Evolutionary conservation across 1,284 basidiomycete species (phyloP), one percentile per base, ranked within the genome.

Genomic region (Erythrobasidium hasegawianum): DNA sequence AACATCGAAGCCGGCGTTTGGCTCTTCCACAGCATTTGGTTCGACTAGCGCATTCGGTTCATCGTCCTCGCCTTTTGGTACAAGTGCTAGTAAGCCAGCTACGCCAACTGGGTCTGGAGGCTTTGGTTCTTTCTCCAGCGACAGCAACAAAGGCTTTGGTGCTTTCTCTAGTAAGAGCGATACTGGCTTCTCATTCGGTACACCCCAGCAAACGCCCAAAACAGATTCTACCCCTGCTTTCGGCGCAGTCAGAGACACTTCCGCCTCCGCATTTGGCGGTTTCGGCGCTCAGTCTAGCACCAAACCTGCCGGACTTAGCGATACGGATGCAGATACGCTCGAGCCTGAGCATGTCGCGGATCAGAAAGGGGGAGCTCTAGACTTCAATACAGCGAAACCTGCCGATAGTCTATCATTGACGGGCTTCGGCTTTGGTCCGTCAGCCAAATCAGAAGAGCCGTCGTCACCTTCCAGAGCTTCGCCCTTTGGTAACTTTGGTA

Each of bases 261-360:
- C 24, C 11, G 16, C 66, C 8, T 57, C 61, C 2, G 40, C 53
- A 11, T 64, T 64, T 18, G 27, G 40, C n/a, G 54, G 38, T 9
- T 14, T 64, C 7, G 53, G 61, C 8, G 29, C 14, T 33, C 41
- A 29, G 45, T 40, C 38, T 13, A 24, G 53, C 7, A 9, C 54
- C 39, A 64, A 64, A 20, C 61, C 61, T 4, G 40, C 61, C 14
- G 61, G 61, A 20, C 54, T 64, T 10, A 43, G 56, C 40, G 61
- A 64, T 41, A 38, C 40, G 11, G 61, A 64, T 47, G 61, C 54
- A 26, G 61, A 64, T 16, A 20, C 41, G 7, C 38, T 64, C 38
- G 61, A 64, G 41, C 61, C 61, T 38, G 54, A 57, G 26, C 29
- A 27, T 9, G 55, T 53, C 8, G 39, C 61, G 8, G 29, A 54